Conservation (phyloP, 495 filamentous ascomycete species). For the Aspergillus diversus region DNA sequence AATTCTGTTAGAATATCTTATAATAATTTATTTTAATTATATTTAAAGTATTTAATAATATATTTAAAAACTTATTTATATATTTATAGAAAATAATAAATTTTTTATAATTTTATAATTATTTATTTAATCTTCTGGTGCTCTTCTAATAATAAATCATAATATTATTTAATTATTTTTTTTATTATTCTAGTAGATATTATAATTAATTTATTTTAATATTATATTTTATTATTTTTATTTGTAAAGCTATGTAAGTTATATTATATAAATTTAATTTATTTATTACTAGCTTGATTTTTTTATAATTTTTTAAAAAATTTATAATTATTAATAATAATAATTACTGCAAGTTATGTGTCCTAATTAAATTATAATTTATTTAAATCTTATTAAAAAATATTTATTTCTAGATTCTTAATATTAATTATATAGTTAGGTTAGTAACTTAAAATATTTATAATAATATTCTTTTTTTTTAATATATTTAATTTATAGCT, state of each 20-base stretch:
- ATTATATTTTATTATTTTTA: slow-evolving; percentile 9
- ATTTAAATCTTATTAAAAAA: slow-evolving; percentile 1
- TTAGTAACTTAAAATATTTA: neutral
- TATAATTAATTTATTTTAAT: neutral
- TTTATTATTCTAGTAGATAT: slow-evolving; percentile 1
- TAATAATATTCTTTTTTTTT: slow-evolving; percentile 2
- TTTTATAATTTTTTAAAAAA: slow-evolving; percentile 1
- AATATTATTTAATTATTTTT: neutral
- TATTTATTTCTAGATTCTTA: slow-evolving; percentile 2
- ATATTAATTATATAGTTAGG: neutral
- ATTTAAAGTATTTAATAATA: slow-evolving; percentile 2
- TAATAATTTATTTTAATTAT: neutral
- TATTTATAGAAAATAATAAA: neutral
- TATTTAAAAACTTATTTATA: slow-evolving; percentile 4
- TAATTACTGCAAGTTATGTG: neutral
- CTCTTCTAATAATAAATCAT: neutral
- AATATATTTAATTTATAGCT: slow-evolving; percentile 4
- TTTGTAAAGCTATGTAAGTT: neutral
- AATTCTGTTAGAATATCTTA: neutral
- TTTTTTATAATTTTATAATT: neutral
- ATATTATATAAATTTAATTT: slow-evolving; percentile 7
- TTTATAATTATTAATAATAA: slow-evolving; percentile 6
- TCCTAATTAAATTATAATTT: slow-evolving; percentile 5
- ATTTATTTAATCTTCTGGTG: neutral
- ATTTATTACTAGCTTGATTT: neutral